Base-by-base conservation (phyloP, 192 early-diverging fungal species). In the Backusella sp. region DNA sequence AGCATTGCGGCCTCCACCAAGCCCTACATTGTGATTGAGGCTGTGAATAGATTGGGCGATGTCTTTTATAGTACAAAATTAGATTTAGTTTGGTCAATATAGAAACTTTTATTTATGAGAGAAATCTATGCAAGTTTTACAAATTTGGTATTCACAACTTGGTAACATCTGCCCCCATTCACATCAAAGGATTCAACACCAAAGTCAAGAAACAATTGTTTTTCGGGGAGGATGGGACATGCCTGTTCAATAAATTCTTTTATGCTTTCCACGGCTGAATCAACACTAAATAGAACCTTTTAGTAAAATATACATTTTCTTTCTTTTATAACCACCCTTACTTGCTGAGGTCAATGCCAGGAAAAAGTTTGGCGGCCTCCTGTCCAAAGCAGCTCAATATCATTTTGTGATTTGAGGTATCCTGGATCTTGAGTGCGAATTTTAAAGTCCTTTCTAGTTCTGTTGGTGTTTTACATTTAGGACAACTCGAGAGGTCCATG, bases 1-100 rank as follows among this genome's bases (percentile, higher is more conserved):
- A 41, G 34, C 17, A 12, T 71, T 15, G 23, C 19, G 6, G 35
- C 70, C 6, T 44, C 35, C 1, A 36, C 28, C 0, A 8, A 6
- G 19, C 42, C 44, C 6, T 36, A 71, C 15, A 49, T 71, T 46
- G 14, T 49, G 28, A 41, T 71, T 44, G 70, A 71, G 46, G 39
- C 70, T 49, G 39, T 71, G 4, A 19, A 44, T 49, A 71, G 44
- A 49, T 8, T 44, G 26, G 70, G 70, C 5, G 23, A 71, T 71
- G 3, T 71, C 1, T 49, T 39, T 30, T 49, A 36, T 41, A 71
- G 21, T 15, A 26, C 70, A 6, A 44, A 36, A 30, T n/a, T 71
- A 19, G 44, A 44, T 71, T 15, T 70, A 14, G 26, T 26, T 26
- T 68, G 35, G 35, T 6, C 66, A 36, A 67, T 68, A 36, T 35